Conservation (phyloP, 352 stramenopile genomes). For the Aphanomyces astaci region DNA sequence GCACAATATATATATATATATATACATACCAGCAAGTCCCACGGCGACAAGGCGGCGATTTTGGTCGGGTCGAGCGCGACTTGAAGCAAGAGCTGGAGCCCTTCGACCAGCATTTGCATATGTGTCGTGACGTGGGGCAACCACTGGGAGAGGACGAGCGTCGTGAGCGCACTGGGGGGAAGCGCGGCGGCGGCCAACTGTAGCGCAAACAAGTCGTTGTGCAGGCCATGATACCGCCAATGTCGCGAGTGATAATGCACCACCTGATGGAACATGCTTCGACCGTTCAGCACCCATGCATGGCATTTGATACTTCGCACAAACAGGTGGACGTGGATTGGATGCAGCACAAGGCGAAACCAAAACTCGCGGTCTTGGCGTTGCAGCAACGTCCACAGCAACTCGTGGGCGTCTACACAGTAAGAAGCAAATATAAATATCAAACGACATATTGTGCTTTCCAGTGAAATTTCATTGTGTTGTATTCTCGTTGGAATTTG, state of each 20-base stretch:
- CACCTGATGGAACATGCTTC: conserved; percentile 72
- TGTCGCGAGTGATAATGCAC: conserved; percentile 76
- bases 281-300: conserved; percentile 69
- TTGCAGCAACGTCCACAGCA: not conserved
- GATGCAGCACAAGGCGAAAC: conserved; percentile 39
- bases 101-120: conserved; percentile 51
- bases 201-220: conserved; percentile 61
- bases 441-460: no score
- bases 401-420: not conserved
- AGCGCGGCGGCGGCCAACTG: conserved; percentile 49
- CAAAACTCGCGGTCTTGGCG: conserved; percentile 38
- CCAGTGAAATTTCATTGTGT: no score
- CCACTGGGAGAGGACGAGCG: conserved; percentile 49
- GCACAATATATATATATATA: no score
- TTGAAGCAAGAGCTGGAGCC: conserved; percentile 51
- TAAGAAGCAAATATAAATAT: no score
- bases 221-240: conserved; percentile 67
- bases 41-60: not conserved
- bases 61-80: conserved; percentile 32
- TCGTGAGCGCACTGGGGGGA: conserved; percentile 30
- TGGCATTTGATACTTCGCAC: conserved; percentile 63
- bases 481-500: no score
- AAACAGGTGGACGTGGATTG: conserved; percentile 54
- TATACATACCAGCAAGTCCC: conserved; percentile 7
- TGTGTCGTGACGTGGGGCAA: conserved; percentile 33